Conservation (phyloP, 2,329 filamentous ascomycete species). For the Macroventuria anomochaeta region DNA sequence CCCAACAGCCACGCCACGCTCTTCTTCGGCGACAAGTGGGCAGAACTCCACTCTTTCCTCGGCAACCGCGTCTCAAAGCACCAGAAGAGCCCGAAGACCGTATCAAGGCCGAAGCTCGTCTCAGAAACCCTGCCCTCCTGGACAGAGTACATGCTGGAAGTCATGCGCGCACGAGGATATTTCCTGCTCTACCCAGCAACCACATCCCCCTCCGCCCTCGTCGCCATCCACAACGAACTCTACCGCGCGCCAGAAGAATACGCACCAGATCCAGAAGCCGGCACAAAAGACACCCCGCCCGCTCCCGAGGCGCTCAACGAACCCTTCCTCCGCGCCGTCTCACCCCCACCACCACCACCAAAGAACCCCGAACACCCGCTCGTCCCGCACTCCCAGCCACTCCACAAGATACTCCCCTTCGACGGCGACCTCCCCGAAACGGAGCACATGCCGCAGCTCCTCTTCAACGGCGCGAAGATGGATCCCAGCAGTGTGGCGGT, state of each 20-base stretch:
- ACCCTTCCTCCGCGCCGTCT: slow-evolving; percentile 52
- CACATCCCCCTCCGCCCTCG: slow-evolving; percentile 60
- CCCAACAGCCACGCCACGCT: slow-evolving; percentile 83
- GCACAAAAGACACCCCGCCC: background rate
- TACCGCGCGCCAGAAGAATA: slow-evolving; percentile 74
- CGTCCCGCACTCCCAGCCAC: slow-evolving; percentile 56
- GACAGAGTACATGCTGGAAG: slow-evolving; percentile 77
- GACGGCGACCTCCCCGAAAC: slow-evolving; percentile 57
- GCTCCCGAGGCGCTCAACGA: slow-evolving; percentile 30
- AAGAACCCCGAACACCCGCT: slow-evolving; percentile 52
- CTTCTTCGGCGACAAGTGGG: slow-evolving; percentile 85
- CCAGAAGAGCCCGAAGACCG: slow-evolving; percentile 29
- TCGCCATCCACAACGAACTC: slow-evolving; percentile 80
- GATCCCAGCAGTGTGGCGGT: slow-evolving; percentile 51
- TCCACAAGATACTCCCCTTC: slow-evolving; percentile 57
- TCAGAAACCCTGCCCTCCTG: slow-evolving; percentile 74
- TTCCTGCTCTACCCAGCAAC: slow-evolving; percentile 77
- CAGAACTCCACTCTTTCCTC: slow-evolving; percentile 81
- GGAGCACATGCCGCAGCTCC: slow-evolving; percentile 64
- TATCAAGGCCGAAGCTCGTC: slow-evolving; percentile 53
- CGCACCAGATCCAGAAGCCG: slow-evolving; percentile 12
- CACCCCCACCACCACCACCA: slow-evolving; percentile 20
- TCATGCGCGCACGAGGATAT: slow-evolving; percentile 79
- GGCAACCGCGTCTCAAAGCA: slow-evolving; percentile 62
- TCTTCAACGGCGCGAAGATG: slow-evolving; percentile 66